Conservation (phyloP, 2,329 filamentous ascomycete genomes). For the Talaromyces sp. region DNA sequence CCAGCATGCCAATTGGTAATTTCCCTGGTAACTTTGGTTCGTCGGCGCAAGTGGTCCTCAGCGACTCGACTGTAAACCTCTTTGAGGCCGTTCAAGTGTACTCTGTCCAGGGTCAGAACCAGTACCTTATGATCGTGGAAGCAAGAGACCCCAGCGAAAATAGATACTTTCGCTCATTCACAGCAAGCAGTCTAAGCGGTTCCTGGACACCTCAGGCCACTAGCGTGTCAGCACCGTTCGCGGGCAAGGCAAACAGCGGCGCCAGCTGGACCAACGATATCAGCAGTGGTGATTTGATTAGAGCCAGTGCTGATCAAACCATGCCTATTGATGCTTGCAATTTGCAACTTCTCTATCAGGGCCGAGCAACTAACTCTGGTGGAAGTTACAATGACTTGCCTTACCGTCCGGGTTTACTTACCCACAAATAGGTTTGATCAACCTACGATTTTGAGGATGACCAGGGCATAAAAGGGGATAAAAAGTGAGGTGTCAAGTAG, state of each 20-base stretch:
- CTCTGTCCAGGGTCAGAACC: slow-evolving; percentile 52
- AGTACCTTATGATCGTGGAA: slow-evolving; percentile 68
- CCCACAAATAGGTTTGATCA: neutral
- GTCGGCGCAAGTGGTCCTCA: slow-evolving; percentile 49
- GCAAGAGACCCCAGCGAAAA: slow-evolving; percentile 47
- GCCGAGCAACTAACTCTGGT: neutral
- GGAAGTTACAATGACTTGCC: neutral
- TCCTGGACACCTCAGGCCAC: slow-evolving; percentile 58
- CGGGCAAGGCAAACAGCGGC: slow-evolving; percentile 63
- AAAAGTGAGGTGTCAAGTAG: neutral
- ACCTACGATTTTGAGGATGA: neutral
- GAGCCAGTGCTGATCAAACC: slow-evolving; percentile 58
- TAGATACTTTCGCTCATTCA: slow-evolving; percentile 67
- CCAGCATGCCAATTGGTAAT: slow-evolving; percentile 60
- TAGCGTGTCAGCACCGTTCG: slow-evolving; percentile 58
- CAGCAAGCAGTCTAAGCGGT: slow-evolving; percentile 55
- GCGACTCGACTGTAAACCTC: slow-evolving; percentile 52
- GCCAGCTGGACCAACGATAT: slow-evolving; percentile 66
- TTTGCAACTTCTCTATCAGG: slow-evolving; percentile 57
- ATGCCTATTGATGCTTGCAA: slow-evolving; percentile 63
- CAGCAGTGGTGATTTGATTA: slow-evolving; percentile 62
- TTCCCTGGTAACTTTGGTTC: slow-evolving; percentile 62
- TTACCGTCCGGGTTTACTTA: neutral
- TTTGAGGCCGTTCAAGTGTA: slow-evolving; percentile 68
- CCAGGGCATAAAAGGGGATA: neutral